Base-by-base conservation (phyloP, 768 basidiomycete species). In the Pleurotus platypus region DNA sequence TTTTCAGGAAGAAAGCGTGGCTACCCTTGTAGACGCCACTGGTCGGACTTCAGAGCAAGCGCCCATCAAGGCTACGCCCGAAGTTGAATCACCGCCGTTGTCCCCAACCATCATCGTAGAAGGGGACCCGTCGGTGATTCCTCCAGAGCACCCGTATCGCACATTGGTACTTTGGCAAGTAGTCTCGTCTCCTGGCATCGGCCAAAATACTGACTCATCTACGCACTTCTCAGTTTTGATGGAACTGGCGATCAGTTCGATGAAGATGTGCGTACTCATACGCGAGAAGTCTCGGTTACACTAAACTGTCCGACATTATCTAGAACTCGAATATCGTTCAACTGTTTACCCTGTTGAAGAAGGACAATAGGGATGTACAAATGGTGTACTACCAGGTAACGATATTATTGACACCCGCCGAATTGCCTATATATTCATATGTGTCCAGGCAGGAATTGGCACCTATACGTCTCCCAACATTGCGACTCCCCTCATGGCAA, bases 161-260 rank as follows among this genome's bases (percentile, higher is more conserved):
- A 64, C 63, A 1, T 42, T 64, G 39, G 61, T 64, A 1, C 53
- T 64, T 9, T 62, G 61, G 50, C 39, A 40, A 4, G 50, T 57
- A 30, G 47, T 15, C 20, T 7, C 64, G 72, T 8, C 74, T 74
- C 6, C 18, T 18, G 18, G 18, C 18, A 18, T 18, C 18, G 18
- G 18, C 18, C 18, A 18, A 18, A 18, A 18, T 18, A 18, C 18
- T 18, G 18, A 18, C 18, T 18, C 18, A 18, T 18, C 18, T 18
- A 18, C 18, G 18, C 18, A 66, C 70, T 38, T 72, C 90, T 3
- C 89, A 53, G 88, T 66, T 90, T 90, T 63, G 89, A 90, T 67
- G 85, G 80, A 3, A 82, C 80, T 5, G 78, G 78, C 46, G 76
- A 80, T 58, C 74, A 78, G 12, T 76, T 75, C 58, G 72, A 76